Base-by-base conservation (phyloP, 106 monocot genomes). In the Dendrobium huoshanense region DNA sequence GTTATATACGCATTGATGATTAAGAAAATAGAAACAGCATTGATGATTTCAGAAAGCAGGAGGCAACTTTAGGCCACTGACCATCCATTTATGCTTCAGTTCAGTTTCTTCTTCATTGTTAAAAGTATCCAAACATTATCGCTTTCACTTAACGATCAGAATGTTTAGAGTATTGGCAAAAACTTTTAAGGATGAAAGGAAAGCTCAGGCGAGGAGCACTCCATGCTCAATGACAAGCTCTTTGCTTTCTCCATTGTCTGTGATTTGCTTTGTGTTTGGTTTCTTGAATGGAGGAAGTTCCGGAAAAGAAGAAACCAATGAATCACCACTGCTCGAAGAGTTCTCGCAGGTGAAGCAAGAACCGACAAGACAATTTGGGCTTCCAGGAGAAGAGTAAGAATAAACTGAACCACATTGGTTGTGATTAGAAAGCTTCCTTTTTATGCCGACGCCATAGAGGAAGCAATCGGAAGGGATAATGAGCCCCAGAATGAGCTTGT, bases 291-390 rank as follows among this genome's bases (percentile, higher is more conserved):
- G 82, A 41, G 78, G 81, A 3, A 10, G 77, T 44, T 67, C 80
- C 19, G 85, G 82, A 13, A 82, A 88, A 2, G 85, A 84, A 7
- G 82, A 72, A 10, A 76, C 48, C 83, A 77, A 81, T 55, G 88
- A 78, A 59, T 84, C 80, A 7, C 78, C 55, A 27, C 75, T 17
- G 77, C 75, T 83, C 43, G 81, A 79, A 7, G 84, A 89, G 77
- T 79, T 85, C 72, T 88, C 88, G 33, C 77, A 87, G 79, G 88
- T 96, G 85, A 96, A 96, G 25, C 85, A 79, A 8, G 88, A 78
- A 2, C 75, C 83, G 2, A 89, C 61, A 11, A 92, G 89, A 0
- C 76, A 87, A 77, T 75, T 87, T 3, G 96, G 96, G 45, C 94
- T 96, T 3, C 43, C 70, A 16, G 91, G 90, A 8, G 85, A 7